Base-by-base conservation (phyloP, 1,139 yeast species). In the Suhomyces choctaworum region DNA sequence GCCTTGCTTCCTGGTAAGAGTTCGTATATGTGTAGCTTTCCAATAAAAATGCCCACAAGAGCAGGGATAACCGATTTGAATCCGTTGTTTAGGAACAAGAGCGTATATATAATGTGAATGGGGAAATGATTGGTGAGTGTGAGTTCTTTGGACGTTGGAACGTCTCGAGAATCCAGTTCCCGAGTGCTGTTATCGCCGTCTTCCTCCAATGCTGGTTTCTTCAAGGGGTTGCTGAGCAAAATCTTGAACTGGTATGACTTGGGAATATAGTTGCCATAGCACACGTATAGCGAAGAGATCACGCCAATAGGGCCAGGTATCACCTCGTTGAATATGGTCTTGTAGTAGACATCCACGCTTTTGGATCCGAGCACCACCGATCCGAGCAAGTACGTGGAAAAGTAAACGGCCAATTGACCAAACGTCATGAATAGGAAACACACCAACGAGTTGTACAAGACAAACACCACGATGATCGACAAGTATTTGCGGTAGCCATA, bases 261-360 rank as follows among this genome's bases (percentile, higher is more conserved):
- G 0, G 95, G 95, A 3, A 82, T 75, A 41, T 65, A 62, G 10
- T 66, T 61, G 26, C 76, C 75, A 54, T 76, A 80, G 36, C 81
- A 74, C 14, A 78, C 73, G 39, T 82, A 64, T 24, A 83, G 55
- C 2, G 84, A 79, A 36, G 82, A 76, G 7, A 83, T 31, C 1
- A 82, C 50, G 0, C 83, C 81, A 23, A 81, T 64, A 2, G 90
- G 88, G 0, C 94, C 94, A 0, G 87, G 66, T 1, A 52, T 45
- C 11, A 64, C 61, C 25, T 60, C 54, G 45, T 70, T 70, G 44
- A 68, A 61, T 1, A 66, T 31, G 2, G 72, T 62, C 5, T 54
- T 50, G 19, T 47, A 48, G 36, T 58, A 64, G 7, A 34, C 30
- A 22, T 25, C 15, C 25, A 23, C 12, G 24, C 16, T 31, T 9